Conservation (phyloP, 2,329 filamentous ascomycete species). For the Aspergillus sp. region DNA sequence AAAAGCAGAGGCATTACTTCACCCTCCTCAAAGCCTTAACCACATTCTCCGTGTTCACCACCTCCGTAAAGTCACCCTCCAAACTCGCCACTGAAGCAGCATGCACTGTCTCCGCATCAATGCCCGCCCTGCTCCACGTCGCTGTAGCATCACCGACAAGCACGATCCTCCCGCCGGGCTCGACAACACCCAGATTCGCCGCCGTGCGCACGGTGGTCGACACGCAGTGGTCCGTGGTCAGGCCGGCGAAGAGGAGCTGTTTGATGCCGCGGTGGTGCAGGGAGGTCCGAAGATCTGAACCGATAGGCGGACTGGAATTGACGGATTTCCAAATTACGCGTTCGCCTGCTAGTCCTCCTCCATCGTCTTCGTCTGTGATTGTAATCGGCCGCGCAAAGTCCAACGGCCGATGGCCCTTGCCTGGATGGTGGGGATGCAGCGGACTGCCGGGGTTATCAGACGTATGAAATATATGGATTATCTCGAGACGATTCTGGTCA, state of each 20-base stretch:
- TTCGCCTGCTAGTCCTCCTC: conserved; percentile 18
- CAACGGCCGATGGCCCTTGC: conserved; percentile 19
- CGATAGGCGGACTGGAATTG: conserved; percentile 40
- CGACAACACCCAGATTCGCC: conserved; percentile 38
- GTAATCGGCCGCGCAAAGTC: conserved; percentile 21
- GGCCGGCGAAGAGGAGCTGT: conserved; percentile 36
- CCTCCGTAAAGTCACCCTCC: conserved; percentile 39
- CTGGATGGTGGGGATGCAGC: conserved; percentile 29
- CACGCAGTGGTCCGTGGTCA: conserved; percentile 46
- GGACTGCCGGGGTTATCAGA: conserved; percentile 28
- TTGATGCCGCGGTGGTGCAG: conserved; percentile 27
- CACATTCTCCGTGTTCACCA: conserved; percentile 32
- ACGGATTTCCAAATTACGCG: conserved; percentile 37
- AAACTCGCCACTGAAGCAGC: conserved; percentile 39
- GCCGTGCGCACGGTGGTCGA: conserved; percentile 44
- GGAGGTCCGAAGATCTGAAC: conserved; percentile 34
- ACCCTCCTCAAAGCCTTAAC: conserved; percentile 17
- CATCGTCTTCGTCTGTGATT: neutral
- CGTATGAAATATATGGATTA: conserved; percentile 42
- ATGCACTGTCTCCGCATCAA: conserved; percentile 42
- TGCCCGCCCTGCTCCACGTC: conserved; percentile 35
- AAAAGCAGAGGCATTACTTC: neutral
- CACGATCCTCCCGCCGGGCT: conserved; percentile 30
- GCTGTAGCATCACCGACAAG: conserved; percentile 42
- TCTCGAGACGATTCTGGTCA: conserved; percentile 16